These are phyloP conservation scores for Termitomyces sp. DNA, from an alignment of 768 basidiomycete genomes.

Conservation along the genomic window DNA sequence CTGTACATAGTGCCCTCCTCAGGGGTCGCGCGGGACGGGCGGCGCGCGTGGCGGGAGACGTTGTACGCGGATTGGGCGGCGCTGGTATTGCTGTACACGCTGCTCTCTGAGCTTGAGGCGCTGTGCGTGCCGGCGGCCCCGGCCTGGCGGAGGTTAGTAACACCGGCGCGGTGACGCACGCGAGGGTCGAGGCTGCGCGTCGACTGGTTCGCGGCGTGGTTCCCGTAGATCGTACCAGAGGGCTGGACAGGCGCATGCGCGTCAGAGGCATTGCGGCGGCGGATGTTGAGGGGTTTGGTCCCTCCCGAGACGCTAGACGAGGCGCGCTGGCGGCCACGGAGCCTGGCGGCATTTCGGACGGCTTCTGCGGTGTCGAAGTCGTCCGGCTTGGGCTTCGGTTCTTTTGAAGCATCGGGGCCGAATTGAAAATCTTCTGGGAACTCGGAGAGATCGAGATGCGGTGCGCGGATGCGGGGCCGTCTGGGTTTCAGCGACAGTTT, in stretches of 20 bases:
- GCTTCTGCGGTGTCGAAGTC: background rate
- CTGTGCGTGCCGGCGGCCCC: background rate
- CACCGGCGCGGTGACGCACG: constrained; percentile 3
- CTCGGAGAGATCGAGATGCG: background rate
- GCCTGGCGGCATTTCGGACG: background rate
- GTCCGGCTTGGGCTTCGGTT: background rate
- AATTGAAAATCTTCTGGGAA: background rate
- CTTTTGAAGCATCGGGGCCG: background rate
- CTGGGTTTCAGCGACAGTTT: background rate
- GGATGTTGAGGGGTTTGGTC: constrained; percentile 1
- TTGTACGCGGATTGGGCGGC: constrained; percentile 2
- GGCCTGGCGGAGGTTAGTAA: background rate
- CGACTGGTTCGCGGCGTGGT: constrained; percentile 7
- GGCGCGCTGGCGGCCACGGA: background rate
- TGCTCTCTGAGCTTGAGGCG: background rate
- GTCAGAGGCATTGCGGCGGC: background rate
- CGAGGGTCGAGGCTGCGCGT: constrained; percentile 6
- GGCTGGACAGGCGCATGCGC: background rate
- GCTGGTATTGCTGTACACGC: background rate
- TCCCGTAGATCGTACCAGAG: background rate
- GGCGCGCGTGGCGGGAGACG: background rate
- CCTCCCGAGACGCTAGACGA: background rate
- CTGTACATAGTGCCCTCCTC: background rate
- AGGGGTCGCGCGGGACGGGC: background rate
- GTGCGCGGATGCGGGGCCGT: background rate